Evolutionary conservation across 176 grass and related monocot species (phyloP).

Genomic region (Bolboschoenus planiculmis): DNA sequence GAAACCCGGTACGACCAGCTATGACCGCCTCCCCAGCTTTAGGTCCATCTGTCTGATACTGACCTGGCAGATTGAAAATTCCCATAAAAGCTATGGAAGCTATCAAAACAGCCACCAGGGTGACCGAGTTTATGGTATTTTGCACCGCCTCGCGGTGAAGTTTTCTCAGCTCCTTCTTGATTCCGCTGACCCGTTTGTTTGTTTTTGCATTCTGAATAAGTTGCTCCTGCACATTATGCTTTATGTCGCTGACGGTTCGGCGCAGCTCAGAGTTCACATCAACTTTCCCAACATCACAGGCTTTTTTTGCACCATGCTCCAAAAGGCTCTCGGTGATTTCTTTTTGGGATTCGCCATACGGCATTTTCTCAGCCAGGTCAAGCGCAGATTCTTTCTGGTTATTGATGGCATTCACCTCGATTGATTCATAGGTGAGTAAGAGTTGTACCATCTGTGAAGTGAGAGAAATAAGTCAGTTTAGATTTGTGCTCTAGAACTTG

Average conservation of each 20-base stretch:
- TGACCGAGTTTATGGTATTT: conserved; percentile 97
- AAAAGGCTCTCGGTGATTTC: conserved; percentile 78
- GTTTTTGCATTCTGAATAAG: conserved; percentile 90
- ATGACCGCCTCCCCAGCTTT: conserved; percentile 37
- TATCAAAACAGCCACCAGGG: conserved; percentile 77
- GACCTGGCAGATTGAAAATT: conserved; percentile 94
- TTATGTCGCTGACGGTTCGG: conserved; percentile 96
- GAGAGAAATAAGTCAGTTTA: not conserved
- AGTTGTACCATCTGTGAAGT: conserved; percentile 75
- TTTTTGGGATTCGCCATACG: conserved; percentile 80
- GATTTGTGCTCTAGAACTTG: not conserved
- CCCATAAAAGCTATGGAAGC: conserved; percentile 92
- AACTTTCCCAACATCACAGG: conserved; percentile 62
- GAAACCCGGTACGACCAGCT: conserved; percentile 52
- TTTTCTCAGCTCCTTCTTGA: conserved; percentile 85
- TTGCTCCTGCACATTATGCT: conserved; percentile 85
- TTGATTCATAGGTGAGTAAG: conserved; percentile 60
- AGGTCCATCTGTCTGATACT: conserved; percentile 34
- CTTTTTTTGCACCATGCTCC: conserved; percentile 87
- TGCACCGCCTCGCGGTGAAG: conserved; percentile 89
- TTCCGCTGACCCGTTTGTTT: conserved; percentile 77
- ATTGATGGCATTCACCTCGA: conserved; percentile 76
- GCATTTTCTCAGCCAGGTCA: conserved; percentile 88
- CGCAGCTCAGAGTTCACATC: conserved; percentile 78
- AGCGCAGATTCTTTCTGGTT: conserved; percentile 94